A percentile compares a stretch with the other conserved stretches of the same genome.
phyloP scores from a whole-genome alignment of 179 eudicot genomes.

The Silene noctiflora region DNA sequence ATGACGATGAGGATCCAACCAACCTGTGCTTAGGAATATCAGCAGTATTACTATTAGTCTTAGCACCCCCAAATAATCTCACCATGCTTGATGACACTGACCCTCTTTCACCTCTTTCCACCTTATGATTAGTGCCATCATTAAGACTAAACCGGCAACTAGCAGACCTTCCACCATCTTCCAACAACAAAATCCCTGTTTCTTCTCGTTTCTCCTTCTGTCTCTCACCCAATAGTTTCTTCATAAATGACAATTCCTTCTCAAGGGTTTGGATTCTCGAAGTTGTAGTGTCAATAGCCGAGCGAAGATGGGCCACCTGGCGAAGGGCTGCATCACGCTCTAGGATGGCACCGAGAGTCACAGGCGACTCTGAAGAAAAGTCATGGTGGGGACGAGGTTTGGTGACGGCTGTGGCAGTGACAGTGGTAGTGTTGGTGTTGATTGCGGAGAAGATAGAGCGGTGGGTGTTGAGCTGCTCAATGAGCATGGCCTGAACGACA shows the following conservation, averaged over 20 bases:
- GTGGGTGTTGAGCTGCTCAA: constrained; percentile 85
- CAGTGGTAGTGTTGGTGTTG: constrained; percentile 16
- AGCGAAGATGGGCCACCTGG: constrained; percentile 50
- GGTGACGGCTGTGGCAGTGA: neutral
- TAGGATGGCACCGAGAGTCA: constrained; percentile 69
- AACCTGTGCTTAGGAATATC: constrained; percentile 11
- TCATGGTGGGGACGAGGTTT: neutral
- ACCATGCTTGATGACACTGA: constrained; percentile 54
- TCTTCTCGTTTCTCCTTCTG: constrained; percentile 42
- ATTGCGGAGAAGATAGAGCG: constrained; percentile 53
- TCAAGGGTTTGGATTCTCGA: constrained; percentile 58
- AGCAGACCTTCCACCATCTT: constrained; percentile 36
- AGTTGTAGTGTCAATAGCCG: constrained; percentile 49
- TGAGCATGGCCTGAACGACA: constrained; percentile 86
- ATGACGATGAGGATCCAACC: constrained; percentile 15
- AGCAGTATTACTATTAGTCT: neutral
- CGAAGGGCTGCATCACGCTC: constrained; percentile 65
- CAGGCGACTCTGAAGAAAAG: constrained; percentile 22
- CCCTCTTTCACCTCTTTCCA: constrained; percentile 59
- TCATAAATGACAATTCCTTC: constrained; percentile 59
- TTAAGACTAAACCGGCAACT: constrained; percentile 48
- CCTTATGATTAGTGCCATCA: constrained; percentile 33
- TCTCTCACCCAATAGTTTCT: constrained; percentile 26
- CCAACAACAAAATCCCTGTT: constrained; percentile 25
- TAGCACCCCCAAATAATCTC: constrained; percentile 25